Base-by-base conservation (phyloP, 2,329 filamentous ascomycete genomes). In the Colletotrichum acutatum region DNA sequence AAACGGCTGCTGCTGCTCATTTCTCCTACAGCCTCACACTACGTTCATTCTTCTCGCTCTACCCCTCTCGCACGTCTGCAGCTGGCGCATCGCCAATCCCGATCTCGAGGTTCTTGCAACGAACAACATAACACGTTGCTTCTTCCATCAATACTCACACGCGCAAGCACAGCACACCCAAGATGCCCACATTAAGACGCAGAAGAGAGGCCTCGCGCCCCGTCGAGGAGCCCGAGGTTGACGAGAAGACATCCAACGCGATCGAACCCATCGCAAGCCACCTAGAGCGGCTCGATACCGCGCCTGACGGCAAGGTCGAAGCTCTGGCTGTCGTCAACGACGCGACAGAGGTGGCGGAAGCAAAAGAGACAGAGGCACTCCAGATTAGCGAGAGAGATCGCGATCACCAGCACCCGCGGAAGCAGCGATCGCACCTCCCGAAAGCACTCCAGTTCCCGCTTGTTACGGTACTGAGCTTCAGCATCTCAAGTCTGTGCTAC, bases 401-500 rank as follows among this genome's bases (percentile, higher is more conserved):
- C 53, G 68, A 68, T 19, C 72, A 68, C n/a, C 69, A 70, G 49
- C 46, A 73, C 60, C 62, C 56, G 16, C 56, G 64, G 54, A 52
- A 58, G 19, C 61, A 60, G 42, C 68, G 71, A 46, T 81, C 83
- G 22, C 83, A 80, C 76, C 77, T 90, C 28, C 88, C 88, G 4
- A 73, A 72, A 11, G 73, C 79, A 14, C 75, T 86, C n/a, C 85
- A 86, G 71, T 90, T 91, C 76, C 88, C 88, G 9, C 82, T 90
- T 5, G 83, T 87, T 24, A 84, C 87, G 11, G 78, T 86, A 24
- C 79, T 90, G 76, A 91, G 87, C 82, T 86, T 95, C 71, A 84
- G 86, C 37, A 83, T 95, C 70, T 93, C 91, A 75, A 87, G 89
- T 19, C 78, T 91, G 22, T 87, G 94, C 7, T 93, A 93, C 81